phyloP scores from a whole-genome alignment of 1,139 yeast genomes.

The Kodamaea arcana region DNA sequence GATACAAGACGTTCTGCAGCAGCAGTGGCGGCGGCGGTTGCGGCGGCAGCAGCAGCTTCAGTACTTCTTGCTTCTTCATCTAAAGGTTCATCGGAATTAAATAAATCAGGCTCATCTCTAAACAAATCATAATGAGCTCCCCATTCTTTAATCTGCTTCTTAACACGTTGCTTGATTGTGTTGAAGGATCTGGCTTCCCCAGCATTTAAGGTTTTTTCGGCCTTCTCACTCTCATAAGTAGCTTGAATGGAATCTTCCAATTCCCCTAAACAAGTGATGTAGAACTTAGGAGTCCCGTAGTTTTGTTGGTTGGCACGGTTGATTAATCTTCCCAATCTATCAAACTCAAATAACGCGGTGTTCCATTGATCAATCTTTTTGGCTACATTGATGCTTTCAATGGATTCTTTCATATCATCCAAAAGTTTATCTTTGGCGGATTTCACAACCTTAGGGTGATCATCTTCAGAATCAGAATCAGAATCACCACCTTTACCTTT shows the following conservation, averaged over 20 bases:
- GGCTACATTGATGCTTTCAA: constrained; percentile 67
- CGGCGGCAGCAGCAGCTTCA: constrained; percentile 8
- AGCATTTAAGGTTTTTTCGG: constrained; percentile 73
- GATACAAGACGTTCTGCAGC: constrained; percentile 27
- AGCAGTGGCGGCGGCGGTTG: constrained; percentile 20
- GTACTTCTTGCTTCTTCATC: constrained; percentile 12
- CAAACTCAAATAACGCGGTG: constrained; percentile 70
- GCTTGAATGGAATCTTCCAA: constrained; percentile 69
- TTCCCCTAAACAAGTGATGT: constrained; percentile 63
- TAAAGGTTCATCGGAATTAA: constrained; percentile 52
- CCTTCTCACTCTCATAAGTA: constrained; percentile 54
- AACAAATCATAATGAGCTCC: constrained; percentile 56
- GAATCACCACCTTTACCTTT: constrained; percentile 50
- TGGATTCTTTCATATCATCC: constrained; percentile 74
- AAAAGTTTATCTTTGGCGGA: constrained; percentile 89
- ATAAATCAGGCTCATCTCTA: constrained; percentile 68
- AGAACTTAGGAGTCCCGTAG: constrained; percentile 66
- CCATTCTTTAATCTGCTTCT: constrained; percentile 71
- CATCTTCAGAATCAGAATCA: constrained; percentile 58
- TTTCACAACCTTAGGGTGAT: constrained; percentile 80
- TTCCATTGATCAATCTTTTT: constrained; percentile 80
- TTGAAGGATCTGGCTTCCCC: constrained; percentile 84
- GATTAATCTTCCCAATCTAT: constrained; percentile 63
- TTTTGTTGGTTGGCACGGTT: constrained; percentile 73
- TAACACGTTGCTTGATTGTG: constrained; percentile 83